These are phyloP conservation scores for Sarocladium kiliense DNA, from an alignment of 2,329 filamentous ascomycete genomes.

Conservation along the genomic window DNA sequence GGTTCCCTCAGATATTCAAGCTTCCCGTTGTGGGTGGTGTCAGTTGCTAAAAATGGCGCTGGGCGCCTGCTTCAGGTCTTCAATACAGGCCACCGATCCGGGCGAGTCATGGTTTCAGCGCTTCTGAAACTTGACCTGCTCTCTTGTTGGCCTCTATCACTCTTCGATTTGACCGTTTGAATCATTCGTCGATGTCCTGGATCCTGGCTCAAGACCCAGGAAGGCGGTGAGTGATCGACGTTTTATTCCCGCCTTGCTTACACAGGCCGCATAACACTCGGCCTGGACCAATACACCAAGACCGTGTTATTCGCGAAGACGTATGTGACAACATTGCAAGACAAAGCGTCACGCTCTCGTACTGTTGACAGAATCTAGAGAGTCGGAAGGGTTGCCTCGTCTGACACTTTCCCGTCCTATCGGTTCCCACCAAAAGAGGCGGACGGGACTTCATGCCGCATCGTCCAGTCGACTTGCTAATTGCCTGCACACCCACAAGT, in stretches of 20 bases:
- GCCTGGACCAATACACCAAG: neutral
- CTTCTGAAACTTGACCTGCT: neutral
- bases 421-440: neutral
- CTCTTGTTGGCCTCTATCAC: neutral
- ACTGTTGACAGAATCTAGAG: neutral
- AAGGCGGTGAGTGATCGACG: neutral
- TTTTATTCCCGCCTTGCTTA: neutral
- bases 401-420: neutral
- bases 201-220: no score
- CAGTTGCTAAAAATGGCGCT: conserved; percentile 6
- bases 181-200: neutral
- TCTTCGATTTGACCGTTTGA: neutral
- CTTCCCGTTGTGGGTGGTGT: neutral
- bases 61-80: conserved; percentile 14
- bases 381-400: neutral
- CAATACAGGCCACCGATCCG: conserved; percentile 17
- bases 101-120: conserved; percentile 3
- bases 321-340: neutral
- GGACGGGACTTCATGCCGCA: neutral
- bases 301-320: neutral
- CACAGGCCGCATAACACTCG: neutral
- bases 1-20: conserved; percentile 17
- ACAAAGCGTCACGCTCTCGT: neutral
- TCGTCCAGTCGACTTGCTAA: neutral
- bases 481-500: neutral